Evolutionary conservation across 2,329 filamentous ascomycete species (phyloP), one percentile per base, ranked within the genome.

Genomic region (Fusarium mexicanum): DNA sequence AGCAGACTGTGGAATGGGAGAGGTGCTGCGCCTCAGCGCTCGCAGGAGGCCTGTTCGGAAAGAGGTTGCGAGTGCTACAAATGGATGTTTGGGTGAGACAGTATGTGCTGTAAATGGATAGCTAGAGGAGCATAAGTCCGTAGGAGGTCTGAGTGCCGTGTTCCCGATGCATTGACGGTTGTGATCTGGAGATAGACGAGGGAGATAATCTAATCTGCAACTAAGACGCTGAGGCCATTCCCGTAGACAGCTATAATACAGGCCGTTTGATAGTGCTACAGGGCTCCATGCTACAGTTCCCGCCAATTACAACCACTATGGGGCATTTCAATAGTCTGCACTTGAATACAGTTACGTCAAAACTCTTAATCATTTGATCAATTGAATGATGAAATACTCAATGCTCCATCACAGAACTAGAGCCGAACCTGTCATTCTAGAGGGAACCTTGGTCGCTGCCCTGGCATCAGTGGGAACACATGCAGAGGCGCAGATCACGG

Each of bases 21-120:
- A 40, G 65, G 44, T 74, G 72, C 72, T 74, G 72, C 72, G 72
- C 72, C 72, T 50, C 67, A 55, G 40, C 37, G 71, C 64, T 72
- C 43, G 40, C 50, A 74, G 71, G 71, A 74, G 71, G 72, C 72
- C 71, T 74, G 51, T 59, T 62, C 38, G 38, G 38, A 31, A 50
- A 40, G 31, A 41, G 48, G 59, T 68, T 55, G 41, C 31, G 37
- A 51, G 38, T 44, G 61, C 67, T 58, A 50, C 61, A 57, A 66
- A 47, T 43, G 35, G 43, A 22, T 37, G 46, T 20, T 69, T 40
- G 37, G 14, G 59, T 62, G 71, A 72, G 63, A 74, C 71, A 61
- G 14, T 16, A 26, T 26, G 31, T 41, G 24, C 29, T 66, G 51
- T 55, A 67, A 73, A 55, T 71, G 58, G 71, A 73, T 60, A 51